These are phyloP conservation scores for Typha latifolia DNA, from an alignment of 176 grass and related monocot species.

Conservation along the genomic window DNA sequence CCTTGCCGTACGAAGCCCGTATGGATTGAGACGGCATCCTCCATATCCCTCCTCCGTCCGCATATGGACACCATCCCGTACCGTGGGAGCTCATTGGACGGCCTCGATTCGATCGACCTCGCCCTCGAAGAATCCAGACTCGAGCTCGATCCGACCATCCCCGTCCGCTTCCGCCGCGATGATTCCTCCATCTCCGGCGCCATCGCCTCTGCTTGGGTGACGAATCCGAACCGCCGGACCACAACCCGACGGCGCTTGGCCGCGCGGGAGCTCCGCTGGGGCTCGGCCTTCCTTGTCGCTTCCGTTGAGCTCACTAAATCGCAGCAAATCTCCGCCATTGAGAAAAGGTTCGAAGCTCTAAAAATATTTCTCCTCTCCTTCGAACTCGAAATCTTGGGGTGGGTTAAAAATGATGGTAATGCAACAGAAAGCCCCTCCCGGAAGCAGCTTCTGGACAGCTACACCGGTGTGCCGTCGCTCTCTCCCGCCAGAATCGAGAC, in stretches of 20 bases:
- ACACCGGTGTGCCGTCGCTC: neutral
- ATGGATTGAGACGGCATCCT: constrained; percentile 48
- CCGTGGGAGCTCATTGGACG: neutral
- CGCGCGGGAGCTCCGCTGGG: constrained; percentile 22
- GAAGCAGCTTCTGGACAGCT: neutral
- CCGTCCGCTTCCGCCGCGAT: constrained; percentile 17
- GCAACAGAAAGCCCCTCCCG: neutral
- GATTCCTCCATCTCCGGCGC: neutral
- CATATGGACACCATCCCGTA: constrained; percentile 61
- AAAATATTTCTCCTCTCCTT: neutral
- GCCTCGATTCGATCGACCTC: neutral
- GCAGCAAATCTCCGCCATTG: constrained; percentile 49
- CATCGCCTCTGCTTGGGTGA: neutral
- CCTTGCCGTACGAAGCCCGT: constrained; percentile 29
- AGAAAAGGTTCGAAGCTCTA: neutral
- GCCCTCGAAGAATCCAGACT: neutral
- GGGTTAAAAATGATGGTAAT: neutral
- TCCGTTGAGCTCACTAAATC: constrained; percentile 14
- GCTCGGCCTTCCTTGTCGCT: constrained; percentile 14
- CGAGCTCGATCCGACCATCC: neutral
- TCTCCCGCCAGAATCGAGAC: neutral
- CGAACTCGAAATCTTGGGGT: neutral
- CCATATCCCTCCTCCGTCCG: constrained; percentile 82
- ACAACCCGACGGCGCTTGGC: constrained; percentile 49
- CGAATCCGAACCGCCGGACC: constrained; percentile 42